Evolutionary conservation across 2,329 filamentous ascomycete species (phyloP).

Genomic region (Nemania sp.): DNA sequence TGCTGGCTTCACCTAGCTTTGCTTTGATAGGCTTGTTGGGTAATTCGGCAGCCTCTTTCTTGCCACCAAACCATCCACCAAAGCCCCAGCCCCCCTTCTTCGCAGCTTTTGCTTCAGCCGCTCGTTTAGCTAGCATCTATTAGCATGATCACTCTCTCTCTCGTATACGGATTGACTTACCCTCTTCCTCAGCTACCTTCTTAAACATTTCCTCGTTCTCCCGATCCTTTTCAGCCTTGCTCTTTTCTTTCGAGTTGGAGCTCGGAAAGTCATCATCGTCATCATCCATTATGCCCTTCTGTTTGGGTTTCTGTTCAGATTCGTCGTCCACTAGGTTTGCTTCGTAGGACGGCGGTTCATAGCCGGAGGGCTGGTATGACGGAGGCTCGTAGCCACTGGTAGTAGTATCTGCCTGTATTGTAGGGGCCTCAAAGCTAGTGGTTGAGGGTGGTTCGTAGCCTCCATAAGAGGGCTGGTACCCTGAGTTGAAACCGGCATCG

Average conservation of each 20-base stretch:
- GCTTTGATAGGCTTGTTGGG: constrained; percentile 76
- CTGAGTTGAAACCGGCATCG: constrained; percentile 27
- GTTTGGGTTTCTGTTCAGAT: constrained; percentile 62
- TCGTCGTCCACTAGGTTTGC: constrained; percentile 52
- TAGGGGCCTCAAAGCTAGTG: constrained; percentile 39
- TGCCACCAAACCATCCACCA: constrained; percentile 78
- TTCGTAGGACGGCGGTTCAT: constrained; percentile 61
- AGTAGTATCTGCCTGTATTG: constrained; percentile 36
- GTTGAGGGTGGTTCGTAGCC: constrained; percentile 55
- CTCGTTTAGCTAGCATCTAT: constrained; percentile 59
- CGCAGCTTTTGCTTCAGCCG: constrained; percentile 52
- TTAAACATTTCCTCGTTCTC: constrained; percentile 85
- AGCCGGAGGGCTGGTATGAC: constrained; percentile 62
- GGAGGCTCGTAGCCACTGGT: constrained; percentile 60
- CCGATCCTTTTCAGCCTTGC: constrained; percentile 69
- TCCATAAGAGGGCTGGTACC: constrained; percentile 54
- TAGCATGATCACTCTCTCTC: constrained; percentile 17
- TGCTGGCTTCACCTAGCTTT: constrained; percentile 91
- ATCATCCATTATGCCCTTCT: constrained; percentile 80
- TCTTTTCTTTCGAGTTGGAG: constrained; percentile 57
- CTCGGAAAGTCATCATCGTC: constrained; percentile 71
- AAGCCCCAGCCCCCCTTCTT: constrained; percentile 80
- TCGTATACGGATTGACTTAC: constrained; percentile 47
- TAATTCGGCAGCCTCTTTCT: constrained; percentile 57
- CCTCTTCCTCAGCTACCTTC: constrained; percentile 77